phyloP scores from a whole-genome alignment of 805 yeast species.

The Debaryomyces prosopidis region DNA sequence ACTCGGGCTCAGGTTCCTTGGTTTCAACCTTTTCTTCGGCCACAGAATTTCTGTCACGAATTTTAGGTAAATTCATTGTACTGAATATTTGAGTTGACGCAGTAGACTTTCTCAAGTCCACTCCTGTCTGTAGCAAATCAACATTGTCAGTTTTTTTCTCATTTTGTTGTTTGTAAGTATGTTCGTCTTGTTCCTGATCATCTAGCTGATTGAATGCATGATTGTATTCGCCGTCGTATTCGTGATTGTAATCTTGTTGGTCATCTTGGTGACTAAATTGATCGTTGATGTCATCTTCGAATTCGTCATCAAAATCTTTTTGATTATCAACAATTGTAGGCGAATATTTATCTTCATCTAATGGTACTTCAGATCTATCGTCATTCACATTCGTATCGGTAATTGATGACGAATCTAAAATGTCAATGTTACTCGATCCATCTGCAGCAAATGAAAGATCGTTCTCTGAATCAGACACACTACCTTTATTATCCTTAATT shows the following conservation, averaged over 20 bases:
- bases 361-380: constrained; percentile 1
- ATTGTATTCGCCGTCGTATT: constrained; percentile 1
- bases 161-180: neutral
- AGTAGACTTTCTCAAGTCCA: constrained; percentile 15
- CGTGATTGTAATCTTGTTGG: neutral
- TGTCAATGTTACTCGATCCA: constrained; percentile 14
- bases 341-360: constrained; percentile 1
- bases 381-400: constrained; percentile 12
- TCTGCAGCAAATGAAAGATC: constrained; percentile 2
- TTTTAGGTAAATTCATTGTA: constrained; percentile 13
- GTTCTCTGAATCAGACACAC: neutral
- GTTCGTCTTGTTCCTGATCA: neutral
- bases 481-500: neutral
- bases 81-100: constrained; percentile 35
- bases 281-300: neutral
- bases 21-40: neutral
- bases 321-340: neutral
- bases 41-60: neutral
- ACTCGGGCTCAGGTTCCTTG: neutral
- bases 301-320: neutral
- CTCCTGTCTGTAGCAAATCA: neutral
- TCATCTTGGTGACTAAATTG: neutral
- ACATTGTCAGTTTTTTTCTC: neutral
- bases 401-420: constrained; percentile 24
- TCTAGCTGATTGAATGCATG: neutral